Evolutionary conservation across 2,329 filamentous ascomycete genomes (phyloP), one percentile per base, ranked within the genome.

Genomic region (Phialophora tarda): DNA sequence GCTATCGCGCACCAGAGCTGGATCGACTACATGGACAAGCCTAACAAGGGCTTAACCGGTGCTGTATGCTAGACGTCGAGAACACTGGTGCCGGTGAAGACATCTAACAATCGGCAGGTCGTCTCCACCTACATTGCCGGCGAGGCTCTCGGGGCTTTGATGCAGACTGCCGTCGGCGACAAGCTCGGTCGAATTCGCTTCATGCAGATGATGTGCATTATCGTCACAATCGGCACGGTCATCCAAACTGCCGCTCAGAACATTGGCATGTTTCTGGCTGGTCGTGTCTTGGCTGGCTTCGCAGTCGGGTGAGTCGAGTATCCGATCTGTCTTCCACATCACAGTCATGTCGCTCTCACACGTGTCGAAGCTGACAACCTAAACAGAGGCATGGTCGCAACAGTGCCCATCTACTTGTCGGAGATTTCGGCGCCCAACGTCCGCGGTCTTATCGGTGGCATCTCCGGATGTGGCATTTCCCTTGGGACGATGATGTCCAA

Each of bases 391-490:
- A 64, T 71, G 72, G 72, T 74, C 63, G 62, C 57, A 66, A 72
- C 70, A 1, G 73, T 66, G 65, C 70, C 70, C 30, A 71, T 72
- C 55, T 72, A 72, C 32, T 56, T 72, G 21, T 68, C 64, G 24
- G 70, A 72, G 50, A 72, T 83, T 73, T 82, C 82, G 58, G 64
- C 79, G 80, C 71, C 89, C 88, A 68, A 86, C 84, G 78, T 91
- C 70, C 87, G 91, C 74, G 91, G 91, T 75, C 88, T 90, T 62
- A 85, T 93, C 61, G 91, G 93, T 17, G 87, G 89, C 1, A 90
- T 90, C 6, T 93, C 93, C 81, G 91, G 93, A 75, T 93, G 93
- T 82, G 91, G 88, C 77, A 89, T 93, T 77, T 93, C 91, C 66
- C 84, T 93, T 69, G 91, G 91, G 79, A 82, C 95, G 69, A 83